Evolutionary conservation across 1,284 basidiomycete species (phyloP).

Genomic region (Marasmius tenuissimus): DNA sequence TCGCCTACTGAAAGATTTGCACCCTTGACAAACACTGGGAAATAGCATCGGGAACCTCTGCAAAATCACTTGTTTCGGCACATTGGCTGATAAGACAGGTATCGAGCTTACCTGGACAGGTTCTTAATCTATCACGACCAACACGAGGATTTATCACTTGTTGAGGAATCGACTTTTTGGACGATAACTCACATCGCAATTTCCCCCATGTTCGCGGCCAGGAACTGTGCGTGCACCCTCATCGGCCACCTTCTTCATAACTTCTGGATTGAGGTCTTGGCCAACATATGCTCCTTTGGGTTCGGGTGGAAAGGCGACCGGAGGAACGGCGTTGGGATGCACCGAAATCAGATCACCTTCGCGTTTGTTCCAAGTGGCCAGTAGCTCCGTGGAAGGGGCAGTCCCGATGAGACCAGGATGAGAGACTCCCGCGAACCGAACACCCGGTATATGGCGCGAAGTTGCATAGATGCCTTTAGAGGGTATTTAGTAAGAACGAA

Average conservation of each 20-base stretch:
- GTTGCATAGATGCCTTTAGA: conserved; percentile 60
- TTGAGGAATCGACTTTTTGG: background rate
- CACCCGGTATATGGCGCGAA: conserved; percentile 76
- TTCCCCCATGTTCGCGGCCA: conserved; percentile 80
- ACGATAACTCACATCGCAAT: conserved; percentile 61
- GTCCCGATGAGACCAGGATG: conserved; percentile 80
- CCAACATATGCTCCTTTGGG: conserved; percentile 69
- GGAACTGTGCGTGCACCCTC: conserved; percentile 80
- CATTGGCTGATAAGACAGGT: conserved; percentile 8
- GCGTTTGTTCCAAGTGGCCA: conserved; percentile 73
- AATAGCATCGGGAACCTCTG: conserved; percentile 70
- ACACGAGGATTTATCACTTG: background rate
- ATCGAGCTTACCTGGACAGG: conserved; percentile 48
- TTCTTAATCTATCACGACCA: conserved; percentile 62
- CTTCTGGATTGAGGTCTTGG: conserved; percentile 50
- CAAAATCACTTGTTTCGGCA: conserved; percentile 3
- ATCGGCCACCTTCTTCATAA: conserved; percentile 54
- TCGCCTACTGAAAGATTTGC: conserved; percentile 81
- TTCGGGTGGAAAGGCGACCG: conserved; percentile 69
- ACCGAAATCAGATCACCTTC: conserved; percentile 67
- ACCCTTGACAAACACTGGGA: conserved; percentile 77
- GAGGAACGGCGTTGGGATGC: conserved; percentile 53
- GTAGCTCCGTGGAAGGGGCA: conserved; percentile 70
- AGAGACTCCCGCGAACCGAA: conserved; percentile 76
- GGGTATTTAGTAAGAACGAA: conserved; percentile 3